A percentile compares a stretch with the other conserved stretches of the same genome.
phyloP scores from a whole-genome alignment of 192 early-diverging fungal genomes.

The Thoreauomyces humboldtii region DNA sequence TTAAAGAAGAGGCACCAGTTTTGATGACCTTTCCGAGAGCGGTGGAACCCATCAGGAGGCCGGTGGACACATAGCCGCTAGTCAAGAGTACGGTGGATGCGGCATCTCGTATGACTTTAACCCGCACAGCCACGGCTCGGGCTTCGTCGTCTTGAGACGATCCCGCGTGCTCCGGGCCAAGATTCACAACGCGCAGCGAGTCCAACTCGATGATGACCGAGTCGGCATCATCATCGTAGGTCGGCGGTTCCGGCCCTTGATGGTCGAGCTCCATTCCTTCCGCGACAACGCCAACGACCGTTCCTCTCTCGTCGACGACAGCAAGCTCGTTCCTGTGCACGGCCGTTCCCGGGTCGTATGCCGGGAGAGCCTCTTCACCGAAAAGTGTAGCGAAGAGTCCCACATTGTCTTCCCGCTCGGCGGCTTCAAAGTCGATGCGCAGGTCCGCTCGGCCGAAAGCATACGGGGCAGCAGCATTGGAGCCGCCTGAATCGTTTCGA shows the following conservation, averaged over 20 bases:
- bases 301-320: conserved; percentile 19
- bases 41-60: conserved; percentile 16
- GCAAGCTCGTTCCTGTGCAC: conserved; percentile 18
- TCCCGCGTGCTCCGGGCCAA: not conserved
- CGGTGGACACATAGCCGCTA: conserved; percentile 24
- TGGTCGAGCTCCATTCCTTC: conserved; percentile 21
- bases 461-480: not conserved
- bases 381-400: conserved; percentile 9
- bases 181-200: conserved; percentile 1
- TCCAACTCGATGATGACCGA: conserved; percentile 18
- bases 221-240: conserved; percentile 1
- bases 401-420: not conserved
- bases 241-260: not conserved
- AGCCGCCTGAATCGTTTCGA: not conserved
- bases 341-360: not conserved
- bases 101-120: conserved; percentile 6
- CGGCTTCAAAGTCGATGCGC: conserved; percentile 6
- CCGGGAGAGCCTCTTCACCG: not conserved
- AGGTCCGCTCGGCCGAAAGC: not conserved
- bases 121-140: conserved; percentile 3
- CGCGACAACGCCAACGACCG: conserved; percentile 31
- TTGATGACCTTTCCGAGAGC: conserved; percentile 10
- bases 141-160: not conserved
- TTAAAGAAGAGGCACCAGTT: conserved; percentile 7
- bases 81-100: conserved; percentile 10